phyloP scores from a whole-genome alignment of 2,329 filamentous ascomycete genomes.

The Bipolaris cookei region DNA sequence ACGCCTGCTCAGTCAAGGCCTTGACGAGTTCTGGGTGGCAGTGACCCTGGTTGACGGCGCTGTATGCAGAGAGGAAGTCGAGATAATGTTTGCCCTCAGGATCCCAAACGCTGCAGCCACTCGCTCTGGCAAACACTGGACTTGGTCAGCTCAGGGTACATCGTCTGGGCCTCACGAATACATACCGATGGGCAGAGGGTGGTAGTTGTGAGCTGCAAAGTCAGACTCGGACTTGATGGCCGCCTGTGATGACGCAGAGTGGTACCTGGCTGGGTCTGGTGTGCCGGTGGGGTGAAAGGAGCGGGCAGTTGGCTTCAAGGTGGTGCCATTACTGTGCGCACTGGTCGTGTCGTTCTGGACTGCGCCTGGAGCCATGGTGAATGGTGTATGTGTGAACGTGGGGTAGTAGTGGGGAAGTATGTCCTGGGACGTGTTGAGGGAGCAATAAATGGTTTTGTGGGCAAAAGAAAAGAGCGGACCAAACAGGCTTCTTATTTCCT shows the following conservation, averaged over 20 bases:
- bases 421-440: conserved; percentile 6
- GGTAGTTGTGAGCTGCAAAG: conserved; percentile 97
- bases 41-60: conserved; percentile 96
- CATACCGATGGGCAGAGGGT: conserved; percentile 82
- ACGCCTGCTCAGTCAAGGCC: conserved; percentile 86
- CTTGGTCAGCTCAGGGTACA: conserved; percentile 15
- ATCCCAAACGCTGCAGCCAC: conserved; percentile 92
- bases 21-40: conserved; percentile 96
- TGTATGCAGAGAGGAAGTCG: conserved; percentile 98
- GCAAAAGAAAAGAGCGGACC: conserved; percentile 11
- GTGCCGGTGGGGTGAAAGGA: conserved; percentile 48
- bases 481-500: conserved; percentile 30
- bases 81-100: conserved; percentile 91
- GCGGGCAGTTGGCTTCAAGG: conserved; percentile 48
- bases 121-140: conserved; percentile 73
- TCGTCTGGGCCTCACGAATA: background rate
- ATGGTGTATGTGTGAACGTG: conserved; percentile 22
- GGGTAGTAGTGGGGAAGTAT: conserved; percentile 24
- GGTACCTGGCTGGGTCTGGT: conserved; percentile 60
- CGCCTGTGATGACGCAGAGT: conserved; percentile 76
- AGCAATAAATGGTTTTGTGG: conserved; percentile 1
- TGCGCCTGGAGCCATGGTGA: conserved; percentile 46
- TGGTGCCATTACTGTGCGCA: conserved; percentile 34
- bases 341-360: conserved; percentile 34
- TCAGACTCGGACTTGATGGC: conserved; percentile 83